Conservation (phyloP, 768 basidiomycete species). For the Boletellus ananas region DNA sequence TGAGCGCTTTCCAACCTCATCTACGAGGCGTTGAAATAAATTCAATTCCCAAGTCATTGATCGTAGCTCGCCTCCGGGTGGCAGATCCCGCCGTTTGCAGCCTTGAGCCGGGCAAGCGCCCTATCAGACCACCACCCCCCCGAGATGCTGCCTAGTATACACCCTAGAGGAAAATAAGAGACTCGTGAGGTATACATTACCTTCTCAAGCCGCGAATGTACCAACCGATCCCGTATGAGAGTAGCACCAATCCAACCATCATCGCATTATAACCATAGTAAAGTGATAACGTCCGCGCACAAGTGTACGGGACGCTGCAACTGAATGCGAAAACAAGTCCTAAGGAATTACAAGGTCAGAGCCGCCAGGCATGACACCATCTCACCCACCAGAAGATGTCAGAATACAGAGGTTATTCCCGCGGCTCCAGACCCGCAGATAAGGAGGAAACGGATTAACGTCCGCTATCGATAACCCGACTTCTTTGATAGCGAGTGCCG, state of each 20-base stretch:
- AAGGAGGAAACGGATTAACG: constrained; percentile 68
- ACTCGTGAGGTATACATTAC: neutral
- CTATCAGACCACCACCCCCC: constrained; percentile 63
- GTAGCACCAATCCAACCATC: constrained; percentile 70
- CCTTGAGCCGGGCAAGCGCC: constrained; percentile 44
- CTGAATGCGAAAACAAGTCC: constrained; percentile 69
- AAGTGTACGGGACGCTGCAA: constrained; percentile 71
- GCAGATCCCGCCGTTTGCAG: constrained; percentile 42
- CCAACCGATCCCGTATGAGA: constrained; percentile 69
- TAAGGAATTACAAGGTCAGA: constrained; percentile 19
- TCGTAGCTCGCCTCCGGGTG: constrained; percentile 58
- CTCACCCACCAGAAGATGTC: constrained; percentile 27
- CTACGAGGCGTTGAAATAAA: constrained; percentile 31
- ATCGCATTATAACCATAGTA: constrained; percentile 69
- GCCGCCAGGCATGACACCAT: neutral
- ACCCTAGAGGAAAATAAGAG: constrained; percentile 30
- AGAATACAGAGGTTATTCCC: constrained; percentile 68
- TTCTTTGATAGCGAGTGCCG: constrained; percentile 22
- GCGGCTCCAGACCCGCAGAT: constrained; percentile 53
- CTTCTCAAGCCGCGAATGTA: neutral
- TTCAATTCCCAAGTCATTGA: neutral
- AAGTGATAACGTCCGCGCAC: constrained; percentile 63
- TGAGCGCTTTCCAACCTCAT: constrained; percentile 72
- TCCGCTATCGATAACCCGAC: constrained; percentile 62
- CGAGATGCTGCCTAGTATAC: constrained; percentile 49